Evolutionary conservation across 352 stramenopile species (phyloP).

Genomic region (Phytopythium delawarense): DNA sequence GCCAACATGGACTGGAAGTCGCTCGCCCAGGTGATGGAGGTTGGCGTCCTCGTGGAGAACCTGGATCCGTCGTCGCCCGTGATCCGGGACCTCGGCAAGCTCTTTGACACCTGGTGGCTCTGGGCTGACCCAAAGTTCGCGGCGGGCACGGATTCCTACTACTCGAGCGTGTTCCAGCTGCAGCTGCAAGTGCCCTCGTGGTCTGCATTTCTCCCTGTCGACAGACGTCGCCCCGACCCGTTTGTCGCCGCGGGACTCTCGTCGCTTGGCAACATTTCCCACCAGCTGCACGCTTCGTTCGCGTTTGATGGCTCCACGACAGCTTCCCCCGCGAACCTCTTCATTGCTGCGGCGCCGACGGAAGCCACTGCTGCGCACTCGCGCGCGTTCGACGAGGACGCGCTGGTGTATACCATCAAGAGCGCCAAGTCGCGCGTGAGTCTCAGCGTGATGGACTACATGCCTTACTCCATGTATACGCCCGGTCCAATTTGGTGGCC

Average conservation of each 20-base stretch:
- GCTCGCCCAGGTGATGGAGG: conserved; percentile 79
- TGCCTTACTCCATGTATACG: conserved; percentile 66
- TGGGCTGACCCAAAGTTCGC: conserved; percentile 36
- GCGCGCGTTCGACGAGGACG: conserved; percentile 63
- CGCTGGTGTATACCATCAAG: conserved; percentile 69
- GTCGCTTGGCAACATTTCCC: conserved; percentile 43
- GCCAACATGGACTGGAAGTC: conserved; percentile 89
- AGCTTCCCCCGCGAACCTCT: conserved; percentile 27
- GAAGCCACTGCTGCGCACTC: conserved; percentile 48
- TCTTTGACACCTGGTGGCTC: conserved; percentile 75
- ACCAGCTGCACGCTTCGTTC: conserved; percentile 38
- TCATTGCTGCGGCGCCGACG: conserved; percentile 57
- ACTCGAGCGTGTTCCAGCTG: conserved; percentile 54
- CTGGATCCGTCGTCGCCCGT: conserved; percentile 24
- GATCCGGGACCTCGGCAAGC: conserved; percentile 50
- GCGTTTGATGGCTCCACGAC: not conserved
- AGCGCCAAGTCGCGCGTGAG: conserved; percentile 45
- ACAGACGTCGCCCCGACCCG: conserved; percentile 31
- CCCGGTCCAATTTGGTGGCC: conserved; percentile 60
- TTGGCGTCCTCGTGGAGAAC: conserved; percentile 64
- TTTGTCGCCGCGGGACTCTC: conserved; percentile 42
- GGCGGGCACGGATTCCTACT: conserved; percentile 35
- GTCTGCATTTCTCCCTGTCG: conserved; percentile 41
- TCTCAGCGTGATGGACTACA: conserved; percentile 85
- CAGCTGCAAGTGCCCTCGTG: conserved; percentile 54